Evolutionary conservation across 1,284 basidiomycete genomes (phyloP), one percentile per base, ranked within the genome.

Genomic region (Neolentinus lepideus): DNA sequence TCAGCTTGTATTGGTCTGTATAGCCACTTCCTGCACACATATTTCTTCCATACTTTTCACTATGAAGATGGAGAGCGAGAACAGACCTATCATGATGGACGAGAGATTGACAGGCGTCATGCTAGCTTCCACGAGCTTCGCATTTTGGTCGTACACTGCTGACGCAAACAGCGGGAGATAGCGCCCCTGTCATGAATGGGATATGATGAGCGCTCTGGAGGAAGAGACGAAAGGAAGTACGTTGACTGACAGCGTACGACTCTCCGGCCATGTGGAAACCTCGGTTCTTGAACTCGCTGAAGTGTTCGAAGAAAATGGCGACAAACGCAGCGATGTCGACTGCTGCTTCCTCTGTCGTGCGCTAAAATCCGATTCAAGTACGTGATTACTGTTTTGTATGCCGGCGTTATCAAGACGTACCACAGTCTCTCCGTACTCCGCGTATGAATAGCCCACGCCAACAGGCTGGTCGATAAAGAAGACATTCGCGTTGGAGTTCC

Each of bases 111-210:
- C 80, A 0, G 87, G 84, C 12, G 80, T 79, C 60, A 83, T 66
- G 2, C 84, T 86, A 0, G 74, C 76, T n/a, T 77, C 70, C 14
- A 75, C 67, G 8, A 87, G 70, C 22, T 67, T 66, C 11, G 76
- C 70, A 66, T 94, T 93, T 59, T 88, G 83, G 68, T 93, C 90
- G 48, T 86, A 83, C 0, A 94, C 80, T 24, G 81, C 81, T 1
- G 85, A 74, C 0, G 90, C 92, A 61, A 91, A 93, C 10, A 90
- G 72, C 0, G 91, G 91, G 4, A 93, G 73, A 67, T 92, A 92
- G 27, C 88, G 81, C 1, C 91, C 90, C 81, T 88, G 57, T 14
- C 1, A 25, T 26, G 19, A 12, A 24, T 26, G 21, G n/a, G n/a
- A n/a, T n/a, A n/a, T n/a, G n/a, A n/a, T n/a, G n/a, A n/a, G n/a